Evolutionary conservation across 2,329 filamentous ascomycete species (phyloP), one percentile per base, ranked within the genome.

Genomic region (Xylariaceae sp.): DNA sequence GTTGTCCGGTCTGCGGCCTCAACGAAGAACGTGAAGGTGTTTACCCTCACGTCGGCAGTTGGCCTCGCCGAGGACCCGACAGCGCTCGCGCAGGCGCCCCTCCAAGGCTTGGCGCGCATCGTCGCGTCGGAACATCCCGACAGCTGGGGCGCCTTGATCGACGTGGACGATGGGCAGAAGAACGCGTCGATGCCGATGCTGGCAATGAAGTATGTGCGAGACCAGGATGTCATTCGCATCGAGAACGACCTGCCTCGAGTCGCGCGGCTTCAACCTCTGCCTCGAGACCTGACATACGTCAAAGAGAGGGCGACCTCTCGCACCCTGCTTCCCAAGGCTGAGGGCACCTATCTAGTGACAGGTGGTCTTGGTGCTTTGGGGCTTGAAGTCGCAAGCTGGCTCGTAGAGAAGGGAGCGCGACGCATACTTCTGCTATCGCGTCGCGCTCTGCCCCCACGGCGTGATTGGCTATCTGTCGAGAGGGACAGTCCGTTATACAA

Each of bases 321-420:
- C 10, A 51, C 48, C n/a, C 41, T 60, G 33, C 45, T 59, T 15
- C 65, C 65, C 7, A 54, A 48, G 35, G 55, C 62, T 11, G 60
- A 67, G n/a, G 70, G 71, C 2, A 73, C 71, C 0, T 75, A 75
- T 49, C 30, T 75, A 15, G 66, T 75, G 22, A 71, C 71, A 12
- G 71, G 71, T 38, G 56, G 56, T 7, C 42, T 73, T 12, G 70
- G 71, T 1, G 65, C 63, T 11, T 62, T 75, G 2, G 72, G 71
- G 1, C 62, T 74, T 4, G 66, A 66, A 39, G 58, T 67, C 0
- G 64, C 66, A n/a, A n/a, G n/a, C n/a, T n/a, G n/a, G n/a, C n/a
- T n/a, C n/a, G n/a, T n/a, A n/a, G n/a, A n/a, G n/a, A n/a, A n/a
- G n/a, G n/a, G n/a, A n/a, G n/a, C n/a, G n/a, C n/a, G n/a, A n/a